Percentiles rank a stretch among this genome's conserved stretches.
phyloP scores from a whole-genome alignment of 2,329 filamentous ascomycete genomes.

The Bipolaris oryzae region DNA sequence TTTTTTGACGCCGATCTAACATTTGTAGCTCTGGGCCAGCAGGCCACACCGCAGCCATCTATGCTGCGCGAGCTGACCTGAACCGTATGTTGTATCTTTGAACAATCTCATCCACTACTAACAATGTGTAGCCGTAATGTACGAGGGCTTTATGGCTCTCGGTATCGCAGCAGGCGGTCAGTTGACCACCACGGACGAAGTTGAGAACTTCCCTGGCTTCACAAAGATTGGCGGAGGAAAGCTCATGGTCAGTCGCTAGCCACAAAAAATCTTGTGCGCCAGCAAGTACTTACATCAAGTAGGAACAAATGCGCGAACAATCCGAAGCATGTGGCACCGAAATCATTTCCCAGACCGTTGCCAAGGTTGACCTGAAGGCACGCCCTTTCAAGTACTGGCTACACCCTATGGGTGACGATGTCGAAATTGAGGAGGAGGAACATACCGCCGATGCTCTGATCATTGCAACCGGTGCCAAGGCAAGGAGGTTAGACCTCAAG shows the following conservation, averaged over 20 bases:
- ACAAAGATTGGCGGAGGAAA: slow-evolving; percentile 84
- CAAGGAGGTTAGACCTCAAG: slow-evolving; percentile 77
- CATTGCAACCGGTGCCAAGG: slow-evolving; percentile 93
- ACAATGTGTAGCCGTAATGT: slow-evolving; percentile 73
- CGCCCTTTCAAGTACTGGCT: slow-evolving; percentile 89
- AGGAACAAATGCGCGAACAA: slow-evolving; percentile 90
- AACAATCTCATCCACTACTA: slow-evolving; percentile 12
- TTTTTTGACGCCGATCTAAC: slow-evolving; percentile 39
- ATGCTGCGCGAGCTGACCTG: slow-evolving; percentile 91
- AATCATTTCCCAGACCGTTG: slow-evolving; percentile 91
- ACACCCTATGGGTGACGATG: slow-evolving; percentile 76
- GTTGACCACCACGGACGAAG: slow-evolving; percentile 96
- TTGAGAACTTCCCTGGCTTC: slow-evolving; percentile 98
- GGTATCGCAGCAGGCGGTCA: slow-evolving; percentile 95
- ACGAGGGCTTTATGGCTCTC: slow-evolving; percentile 97
- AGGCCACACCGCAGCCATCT: slow-evolving; percentile 96
- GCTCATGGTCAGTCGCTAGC: slow-evolving; percentile 70
- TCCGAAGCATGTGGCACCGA: slow-evolving; percentile 90
- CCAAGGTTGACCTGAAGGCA: slow-evolving; percentile 79
- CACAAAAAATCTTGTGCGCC: not conserved
- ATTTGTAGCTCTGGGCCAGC: slow-evolving; percentile 83
- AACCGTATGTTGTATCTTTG: slow-evolving; percentile 65
- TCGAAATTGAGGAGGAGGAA: slow-evolving; percentile 68
- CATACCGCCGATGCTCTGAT: slow-evolving; percentile 93
- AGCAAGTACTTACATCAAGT: slow-evolving; percentile 17